phyloP scores from a whole-genome alignment of 306 rosid species.

The Casuarina equisetifolia region DNA sequence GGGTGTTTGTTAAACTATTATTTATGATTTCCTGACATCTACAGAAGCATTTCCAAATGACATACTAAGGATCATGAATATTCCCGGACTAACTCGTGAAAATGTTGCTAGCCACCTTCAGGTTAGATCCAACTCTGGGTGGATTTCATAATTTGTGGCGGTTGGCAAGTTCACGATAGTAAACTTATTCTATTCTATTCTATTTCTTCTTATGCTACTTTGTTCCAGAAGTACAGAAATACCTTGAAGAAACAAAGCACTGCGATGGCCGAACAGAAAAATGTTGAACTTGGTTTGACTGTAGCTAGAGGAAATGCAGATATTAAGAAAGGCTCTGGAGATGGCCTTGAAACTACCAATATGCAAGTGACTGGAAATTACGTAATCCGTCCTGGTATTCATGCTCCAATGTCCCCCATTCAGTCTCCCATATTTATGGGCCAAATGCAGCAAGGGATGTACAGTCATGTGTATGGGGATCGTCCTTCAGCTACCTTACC shows the following conservation, averaged over 20 bases:
- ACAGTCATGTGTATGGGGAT: background rate
- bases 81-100: conserved; percentile 20
- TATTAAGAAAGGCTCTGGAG: background rate
- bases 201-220: background rate
- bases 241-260: conserved; percentile 1
- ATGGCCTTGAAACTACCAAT: background rate
- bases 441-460: background rate
- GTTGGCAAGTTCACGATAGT: too few relatives aligned
- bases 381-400: background rate
- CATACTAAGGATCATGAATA: conserved; percentile 24
- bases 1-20: background rate
- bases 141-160: background rate
- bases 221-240: conserved; percentile 24
- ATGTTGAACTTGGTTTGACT: background rate
- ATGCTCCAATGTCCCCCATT: background rate
- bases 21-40: background rate
- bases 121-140: conserved; percentile 2
- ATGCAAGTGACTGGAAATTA: background rate
- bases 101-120: conserved; percentile 33
- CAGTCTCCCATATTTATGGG: background rate
- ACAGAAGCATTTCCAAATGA: conserved; percentile 29
- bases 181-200: background rate
- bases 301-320: background rate
- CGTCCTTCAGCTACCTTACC: background rate
- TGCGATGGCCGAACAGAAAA: background rate